These are phyloP conservation scores for Botrytis aclada DNA, from an alignment of 2,329 filamentous ascomycete genomes.

Conservation along the genomic window DNA sequence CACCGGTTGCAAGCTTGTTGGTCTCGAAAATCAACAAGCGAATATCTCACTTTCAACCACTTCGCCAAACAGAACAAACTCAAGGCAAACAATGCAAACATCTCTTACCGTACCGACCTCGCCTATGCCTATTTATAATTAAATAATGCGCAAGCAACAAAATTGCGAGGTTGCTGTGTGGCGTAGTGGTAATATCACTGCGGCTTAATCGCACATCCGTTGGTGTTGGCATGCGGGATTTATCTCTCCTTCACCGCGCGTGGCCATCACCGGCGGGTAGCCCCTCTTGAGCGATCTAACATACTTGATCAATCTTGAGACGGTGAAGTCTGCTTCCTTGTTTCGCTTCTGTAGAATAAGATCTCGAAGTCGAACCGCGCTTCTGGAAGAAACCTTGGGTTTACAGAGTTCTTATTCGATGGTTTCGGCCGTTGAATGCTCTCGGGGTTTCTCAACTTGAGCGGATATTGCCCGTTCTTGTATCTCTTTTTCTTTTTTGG, in stretches of 20 bases:
- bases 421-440: not conserved
- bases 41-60: not conserved
- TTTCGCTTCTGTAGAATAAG: constrained; percentile 1
- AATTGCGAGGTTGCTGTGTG: constrained; percentile 7
- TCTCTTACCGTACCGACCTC: not conserved
- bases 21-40: not conserved
- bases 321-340: not conserved
- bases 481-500: not conserved
- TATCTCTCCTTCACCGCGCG: constrained; percentile 5
- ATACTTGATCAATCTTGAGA: not conserved
- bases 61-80: not conserved
- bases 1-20: not conserved
- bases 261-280: not conserved
- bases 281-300: not conserved
- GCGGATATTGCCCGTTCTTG: not conserved
- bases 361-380: not conserved
- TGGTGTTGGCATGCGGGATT: constrained; percentile 9
- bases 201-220: constrained; percentile 1
- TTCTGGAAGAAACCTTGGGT: not conserved
- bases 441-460: constrained; percentile 1
- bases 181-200: constrained; percentile 6
- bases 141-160: not conserved
- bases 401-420: not conserved
- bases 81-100: not conserved
- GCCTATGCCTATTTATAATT: not conserved